Evolutionary conservation across 139 green algal species (phyloP), one percentile per base, ranked within the genome.

Genomic region (Chlorella sp.): DNA sequence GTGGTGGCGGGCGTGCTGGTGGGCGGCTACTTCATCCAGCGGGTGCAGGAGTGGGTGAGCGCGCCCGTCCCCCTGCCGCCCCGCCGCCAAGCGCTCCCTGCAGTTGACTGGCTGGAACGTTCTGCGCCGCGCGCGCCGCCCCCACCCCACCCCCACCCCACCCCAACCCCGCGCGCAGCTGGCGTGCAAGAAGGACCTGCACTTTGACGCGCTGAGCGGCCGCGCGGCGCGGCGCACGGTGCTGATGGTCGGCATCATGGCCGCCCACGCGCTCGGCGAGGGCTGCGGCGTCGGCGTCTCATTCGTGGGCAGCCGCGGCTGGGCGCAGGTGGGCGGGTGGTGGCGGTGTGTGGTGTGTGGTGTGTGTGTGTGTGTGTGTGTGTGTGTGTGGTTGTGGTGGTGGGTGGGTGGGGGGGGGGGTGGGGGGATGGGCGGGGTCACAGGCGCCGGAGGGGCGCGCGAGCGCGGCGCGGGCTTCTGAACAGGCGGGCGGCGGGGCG

Each of bases 231-330:
- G 91, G 61, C 95, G 93, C 70, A 89, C 89, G 8, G 77, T 97
- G 61, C 88, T 99, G 56, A 92, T 99, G 71, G 72, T 99, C 6
- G 94, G 88, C 51, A 94, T 99, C 64, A 99, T 99, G 96, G 93
- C 93, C 8, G 93, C 94, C 2, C 96, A 99, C 86, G 93, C 95
- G 4, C 87, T 98, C 51, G 96, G 95, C 11, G 96, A 99, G 73
- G 96, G 96, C 14, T 92, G 86, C 25, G 96, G 95, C 15, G 96
- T 99, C 19, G 96, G 96, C 25, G 95, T 98, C 19, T 92, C 85
- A 31, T 97, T 94, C 71, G 89, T 79, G 41, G 95, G 95, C 27
- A 79, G 84, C 23, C 80, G 89, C 4, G 95, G 95, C 48, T 94
- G 90, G 86, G 77, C 88, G 17, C 88, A 97, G 84, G 86, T 84